Conservation (phyloP, 2,329 filamentous ascomycete species). For the Colletotrichum tamarilloi region DNA sequence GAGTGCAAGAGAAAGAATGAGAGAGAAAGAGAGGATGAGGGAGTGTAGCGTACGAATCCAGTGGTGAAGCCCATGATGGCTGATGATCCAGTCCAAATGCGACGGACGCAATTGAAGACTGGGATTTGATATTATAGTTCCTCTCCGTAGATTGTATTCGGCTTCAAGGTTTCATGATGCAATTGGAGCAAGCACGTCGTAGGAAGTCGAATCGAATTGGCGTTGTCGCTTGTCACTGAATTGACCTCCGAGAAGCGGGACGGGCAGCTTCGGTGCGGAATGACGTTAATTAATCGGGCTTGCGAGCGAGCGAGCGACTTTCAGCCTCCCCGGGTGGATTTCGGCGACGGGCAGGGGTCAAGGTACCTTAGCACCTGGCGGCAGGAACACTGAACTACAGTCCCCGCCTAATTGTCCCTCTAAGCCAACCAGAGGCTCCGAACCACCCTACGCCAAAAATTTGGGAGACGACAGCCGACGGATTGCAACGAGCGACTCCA, state of each 20-base stretch:
- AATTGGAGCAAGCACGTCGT: conserved; percentile 12
- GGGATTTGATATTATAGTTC: background rate
- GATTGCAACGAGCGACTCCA: conserved; percentile 4
- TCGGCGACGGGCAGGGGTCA: conserved; percentile 25
- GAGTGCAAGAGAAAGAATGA: background rate
- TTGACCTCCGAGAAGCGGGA: conserved; percentile 23
- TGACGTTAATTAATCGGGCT: conserved; percentile 32
- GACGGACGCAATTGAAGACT: conserved; percentile 17
- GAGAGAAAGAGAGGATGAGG: background rate
- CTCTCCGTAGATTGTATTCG: background rate
- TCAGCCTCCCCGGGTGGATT: conserved; percentile 34
- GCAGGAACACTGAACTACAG: background rate
- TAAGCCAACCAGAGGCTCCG: conserved; percentile 19
- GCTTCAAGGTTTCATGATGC: conserved; percentile 32
- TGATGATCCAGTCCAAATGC: background rate
- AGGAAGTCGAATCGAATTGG: conserved; percentile 13
- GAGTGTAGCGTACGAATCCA: conserved; percentile 73
- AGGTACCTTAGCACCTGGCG: background rate
- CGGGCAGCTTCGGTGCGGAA: conserved; percentile 25
- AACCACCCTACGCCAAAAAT: conserved; percentile 24
- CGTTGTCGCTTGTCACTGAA: background rate
- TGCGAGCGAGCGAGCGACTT: conserved; percentile 24
- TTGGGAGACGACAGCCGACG: conserved; percentile 9
- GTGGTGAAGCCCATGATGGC: conserved; percentile 76
- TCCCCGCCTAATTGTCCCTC: background rate